phyloP scores from a whole-genome alignment of 1,139 yeast genomes.

The Candida smagusa region DNA sequence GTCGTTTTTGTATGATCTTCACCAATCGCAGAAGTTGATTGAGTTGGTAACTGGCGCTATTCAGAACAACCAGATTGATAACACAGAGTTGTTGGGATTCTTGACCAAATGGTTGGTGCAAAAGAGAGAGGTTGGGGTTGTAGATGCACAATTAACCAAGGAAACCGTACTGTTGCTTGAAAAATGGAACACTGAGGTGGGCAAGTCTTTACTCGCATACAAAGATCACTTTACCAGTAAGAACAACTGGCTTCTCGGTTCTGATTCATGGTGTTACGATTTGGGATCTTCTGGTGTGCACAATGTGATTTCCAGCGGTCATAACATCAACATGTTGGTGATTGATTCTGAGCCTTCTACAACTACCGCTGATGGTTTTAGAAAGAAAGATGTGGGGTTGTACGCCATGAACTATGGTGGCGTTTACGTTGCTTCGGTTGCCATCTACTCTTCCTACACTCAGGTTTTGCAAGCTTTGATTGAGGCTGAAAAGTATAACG shows the following conservation, averaged over 20 bases:
- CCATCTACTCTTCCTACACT: conserved; percentile 89
- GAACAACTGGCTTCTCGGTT: conserved; percentile 84
- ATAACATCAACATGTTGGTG: conserved; percentile 78
- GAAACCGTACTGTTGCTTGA: conserved; percentile 43
- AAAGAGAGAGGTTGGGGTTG: conserved; percentile 28
- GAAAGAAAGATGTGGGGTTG: conserved; percentile 91
- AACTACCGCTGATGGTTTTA: conserved; percentile 34
- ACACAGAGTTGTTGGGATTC: conserved; percentile 49
- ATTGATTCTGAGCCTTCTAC: conserved; percentile 82
- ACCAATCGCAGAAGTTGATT: conserved; percentile 47
- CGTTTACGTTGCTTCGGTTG: conserved; percentile 91
- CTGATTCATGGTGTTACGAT: conserved; percentile 95
- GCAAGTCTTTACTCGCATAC: conserved; percentile 37
- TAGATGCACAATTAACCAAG: conserved; percentile 24
- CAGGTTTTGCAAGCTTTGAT: conserved; percentile 85
- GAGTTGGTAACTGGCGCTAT: conserved; percentile 48
- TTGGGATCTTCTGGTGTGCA: conserved; percentile 91
- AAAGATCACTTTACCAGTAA: conserved; percentile 44
- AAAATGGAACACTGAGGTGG: conserved; percentile 21
- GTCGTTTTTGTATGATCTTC: conserved; percentile 56
- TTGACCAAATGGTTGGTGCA: conserved; percentile 69
- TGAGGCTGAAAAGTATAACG: conserved; percentile 84
- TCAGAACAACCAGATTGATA: conserved; percentile 47
- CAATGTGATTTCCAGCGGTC: conserved; percentile 70
- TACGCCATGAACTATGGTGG: conserved; percentile 94